phyloP scores from a whole-genome alignment of 2,329 filamentous ascomycete genomes.

The Claviceps paspali region DNA sequence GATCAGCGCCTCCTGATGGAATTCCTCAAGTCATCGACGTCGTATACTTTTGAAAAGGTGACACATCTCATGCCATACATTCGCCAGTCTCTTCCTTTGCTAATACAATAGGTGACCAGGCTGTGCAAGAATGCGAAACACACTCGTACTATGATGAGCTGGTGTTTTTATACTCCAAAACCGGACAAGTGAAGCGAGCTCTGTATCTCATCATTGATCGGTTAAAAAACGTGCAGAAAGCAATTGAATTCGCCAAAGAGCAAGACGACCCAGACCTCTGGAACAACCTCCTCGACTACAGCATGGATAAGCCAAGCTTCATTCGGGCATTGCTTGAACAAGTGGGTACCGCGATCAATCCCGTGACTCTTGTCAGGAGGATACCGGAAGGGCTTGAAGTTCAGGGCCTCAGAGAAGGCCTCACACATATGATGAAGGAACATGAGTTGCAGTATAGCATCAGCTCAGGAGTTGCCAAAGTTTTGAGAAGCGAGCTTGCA shows the following conservation, averaged over 20 bases:
- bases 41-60: conserved; percentile 72
- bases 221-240: conserved; percentile 79
- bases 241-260: conserved; percentile 86
- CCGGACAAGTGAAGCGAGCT: conserved; percentile 81
- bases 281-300: conserved; percentile 88
- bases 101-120: conserved; percentile 28
- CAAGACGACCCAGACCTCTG: conserved; percentile 86
- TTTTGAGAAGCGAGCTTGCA: conserved; percentile 76
- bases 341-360: conserved; percentile 85
- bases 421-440: conserved; percentile 84
- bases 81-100: neutral
- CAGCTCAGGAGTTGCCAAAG: conserved; percentile 72
- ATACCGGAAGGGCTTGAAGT: conserved; percentile 93
- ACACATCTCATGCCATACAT: neutral
- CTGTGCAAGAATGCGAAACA: conserved; percentile 61
- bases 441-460: conserved; percentile 93
- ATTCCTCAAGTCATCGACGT: conserved; percentile 70
- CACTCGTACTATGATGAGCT: conserved; percentile 76
- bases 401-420: conserved; percentile 72
- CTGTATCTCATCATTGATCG: conserved; percentile 86
- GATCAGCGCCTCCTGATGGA: conserved; percentile 71
- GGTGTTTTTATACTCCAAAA: conserved; percentile 92
- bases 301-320: conserved; percentile 94
- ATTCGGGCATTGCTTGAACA: conserved; percentile 85
- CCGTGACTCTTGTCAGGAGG: conserved; percentile 73